These are phyloP conservation scores for Fusarium graminum DNA, from an alignment of 2,329 filamentous ascomycete genomes.

Conservation along the genomic window DNA sequence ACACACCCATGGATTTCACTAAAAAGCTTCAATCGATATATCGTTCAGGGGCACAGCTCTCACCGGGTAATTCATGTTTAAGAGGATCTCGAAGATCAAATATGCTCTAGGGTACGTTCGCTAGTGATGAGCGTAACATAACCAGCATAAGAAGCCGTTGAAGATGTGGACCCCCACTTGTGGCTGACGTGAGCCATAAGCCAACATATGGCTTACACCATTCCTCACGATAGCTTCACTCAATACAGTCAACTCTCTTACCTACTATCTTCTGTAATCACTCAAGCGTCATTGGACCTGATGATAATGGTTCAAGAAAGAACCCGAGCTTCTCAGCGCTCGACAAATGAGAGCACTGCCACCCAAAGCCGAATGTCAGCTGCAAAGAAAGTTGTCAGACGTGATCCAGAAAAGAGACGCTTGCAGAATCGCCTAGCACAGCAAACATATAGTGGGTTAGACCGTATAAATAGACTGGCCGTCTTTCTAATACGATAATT, in stretches of 20 bases:
- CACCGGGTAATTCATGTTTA: neutral
- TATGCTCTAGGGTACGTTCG: slow-evolving; percentile 9
- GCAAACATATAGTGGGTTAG: slow-evolving; percentile 64
- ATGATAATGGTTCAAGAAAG: slow-evolving; percentile 29
- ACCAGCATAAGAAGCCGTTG: slow-evolving; percentile 15
- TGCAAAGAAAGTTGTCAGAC: slow-evolving; percentile 33
- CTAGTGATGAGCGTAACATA: neutral
- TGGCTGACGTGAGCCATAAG: slow-evolving; percentile 49
- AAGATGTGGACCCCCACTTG: slow-evolving; percentile 13
- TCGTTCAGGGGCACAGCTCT: neutral
- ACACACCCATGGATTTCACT: slow-evolving; percentile 1
- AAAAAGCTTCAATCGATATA: neutral
- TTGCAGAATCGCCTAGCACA: slow-evolving; percentile 56
- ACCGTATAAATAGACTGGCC: neutral
- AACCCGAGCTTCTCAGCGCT: neutral
- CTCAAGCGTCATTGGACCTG: neutral
- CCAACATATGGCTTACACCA: slow-evolving; percentile 33
- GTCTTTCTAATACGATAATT: slow-evolving; percentile 12
- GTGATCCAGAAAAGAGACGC: slow-evolving; percentile 47
- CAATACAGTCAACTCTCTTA: slow-evolving; percentile 3
- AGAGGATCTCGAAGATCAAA: neutral
- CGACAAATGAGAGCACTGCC: neutral
- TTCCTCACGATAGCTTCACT: slow-evolving; percentile 14
- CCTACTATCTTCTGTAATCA: slow-evolving; percentile 1
- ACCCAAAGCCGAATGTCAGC: slow-evolving; percentile 4